Conservation (phyloP, 2,329 filamentous ascomycete genomes). For the Aotearoamyces nothofagi region DNA sequence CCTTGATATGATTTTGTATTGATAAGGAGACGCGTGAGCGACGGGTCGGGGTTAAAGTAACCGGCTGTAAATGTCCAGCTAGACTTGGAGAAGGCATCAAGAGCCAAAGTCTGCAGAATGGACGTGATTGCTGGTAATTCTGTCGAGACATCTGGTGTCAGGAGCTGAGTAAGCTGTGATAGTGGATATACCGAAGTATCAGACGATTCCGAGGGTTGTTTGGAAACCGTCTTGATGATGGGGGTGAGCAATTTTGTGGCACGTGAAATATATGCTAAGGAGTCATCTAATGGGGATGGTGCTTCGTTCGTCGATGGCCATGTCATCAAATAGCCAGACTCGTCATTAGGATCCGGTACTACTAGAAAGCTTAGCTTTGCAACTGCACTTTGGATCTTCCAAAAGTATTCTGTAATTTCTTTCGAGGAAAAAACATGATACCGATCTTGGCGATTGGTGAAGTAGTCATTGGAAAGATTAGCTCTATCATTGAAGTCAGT, state of each 20-base stretch:
- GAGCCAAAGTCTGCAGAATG: conserved; percentile 54
- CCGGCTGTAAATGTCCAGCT: conserved; percentile 95
- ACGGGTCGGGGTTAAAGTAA: conserved; percentile 93
- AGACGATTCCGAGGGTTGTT: conserved; percentile 9
- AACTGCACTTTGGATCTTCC: conserved; percentile 59
- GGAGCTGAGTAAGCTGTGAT: conserved; percentile 73
- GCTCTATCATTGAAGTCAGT: conserved; percentile 32
- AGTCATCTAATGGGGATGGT: conserved; percentile 57
- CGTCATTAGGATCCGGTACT: conserved; percentile 37
- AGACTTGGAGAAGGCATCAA: conserved; percentile 46
- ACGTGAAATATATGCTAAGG: conserved; percentile 50
- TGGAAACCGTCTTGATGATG: conserved; percentile 35
- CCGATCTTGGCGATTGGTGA: conserved; percentile 86
- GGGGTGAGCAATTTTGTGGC: conserved; percentile 52
- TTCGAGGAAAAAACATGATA: conserved; percentile 82
- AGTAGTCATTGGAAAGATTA: conserved; percentile 87
- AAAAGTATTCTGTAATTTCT: conserved; percentile 71
- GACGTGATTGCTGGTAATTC: conserved; percentile 71
- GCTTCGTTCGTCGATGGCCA: conserved; percentile 68
- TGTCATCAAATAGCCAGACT: conserved; percentile 41
- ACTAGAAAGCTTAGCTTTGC: conserved; percentile 72
- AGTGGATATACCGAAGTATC: conserved; percentile 75
- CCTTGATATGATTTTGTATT: conserved; percentile 53
- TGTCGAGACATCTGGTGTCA: conserved; percentile 68
- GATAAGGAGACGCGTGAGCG: conserved; percentile 67